Evolutionary conservation across 805 yeast species (phyloP).

Genomic region (Pichia gijzeniarum): DNA sequence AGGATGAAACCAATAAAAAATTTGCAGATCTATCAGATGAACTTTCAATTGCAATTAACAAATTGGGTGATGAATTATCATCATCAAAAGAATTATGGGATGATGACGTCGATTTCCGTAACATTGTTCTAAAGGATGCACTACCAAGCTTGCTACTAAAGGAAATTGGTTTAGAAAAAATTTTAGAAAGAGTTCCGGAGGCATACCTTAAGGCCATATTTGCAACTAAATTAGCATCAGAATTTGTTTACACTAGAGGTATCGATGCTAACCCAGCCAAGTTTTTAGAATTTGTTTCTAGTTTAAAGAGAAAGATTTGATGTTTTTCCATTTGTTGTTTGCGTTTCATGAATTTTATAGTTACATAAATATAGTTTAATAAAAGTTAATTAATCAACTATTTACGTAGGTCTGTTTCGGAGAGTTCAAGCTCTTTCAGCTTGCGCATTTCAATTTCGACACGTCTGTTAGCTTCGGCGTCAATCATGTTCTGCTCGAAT

Average conservation of each 20-base stretch:
- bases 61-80: conserved; percentile 68
- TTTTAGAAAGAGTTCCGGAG: conserved; percentile 75
- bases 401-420: background rate
- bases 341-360: background rate
- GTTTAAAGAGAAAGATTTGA: conserved; percentile 37
- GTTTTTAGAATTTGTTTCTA: conserved; percentile 62
- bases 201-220: conserved; percentile 84
- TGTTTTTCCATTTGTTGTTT: background rate
- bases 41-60: conserved; percentile 60
- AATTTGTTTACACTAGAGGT: conserved; percentile 79
- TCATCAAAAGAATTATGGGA: conserved; percentile 78
- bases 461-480: conserved; percentile 28
- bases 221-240: conserved; percentile 78
- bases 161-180: conserved; percentile 58
- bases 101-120: conserved; percentile 69
- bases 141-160: conserved; percentile 68
- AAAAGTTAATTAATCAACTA: background rate
- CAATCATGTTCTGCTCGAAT: conserved; percentile 28
- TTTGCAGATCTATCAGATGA: conserved; percentile 65
- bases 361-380: background rate
- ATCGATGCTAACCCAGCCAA: conserved; percentile 73
- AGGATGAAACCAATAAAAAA: conserved; percentile 56
- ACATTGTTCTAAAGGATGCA: conserved; percentile 67
- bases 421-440: conserved; percentile 7
- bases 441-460: conserved; percentile 24